Base-by-base conservation (phyloP, 441 rosid genomes). In the Erodium moschatum region DNA sequence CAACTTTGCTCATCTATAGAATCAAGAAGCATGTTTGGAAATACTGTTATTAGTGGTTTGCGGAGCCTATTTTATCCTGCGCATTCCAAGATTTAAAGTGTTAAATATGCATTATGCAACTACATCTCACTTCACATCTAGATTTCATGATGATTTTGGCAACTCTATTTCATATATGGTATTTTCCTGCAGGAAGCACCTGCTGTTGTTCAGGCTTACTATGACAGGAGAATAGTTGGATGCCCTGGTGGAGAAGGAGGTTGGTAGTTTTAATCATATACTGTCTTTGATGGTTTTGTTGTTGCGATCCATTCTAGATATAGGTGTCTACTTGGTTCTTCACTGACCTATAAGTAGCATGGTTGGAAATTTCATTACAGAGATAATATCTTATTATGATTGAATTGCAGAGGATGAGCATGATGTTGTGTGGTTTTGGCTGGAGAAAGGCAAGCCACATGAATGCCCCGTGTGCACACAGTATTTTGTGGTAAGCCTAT, bases 361-460 rank as follows among this genome's bases (percentile, higher is more conserved):
- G 27, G 27, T 24, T 5, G 6, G 9, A 38, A 5, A 38, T 44
- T 44, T 44, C 50, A 44, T 44, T 44, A 44, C 9, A 5, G 9
- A 42, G 1, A 42, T 42, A 9, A 42, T 8, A 10, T 42, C 12
- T 42, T 8, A 8, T 42, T 42, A 8, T 42, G 6, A 42, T 42
- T 42, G 13, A 42, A 48, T 48, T 12, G 16, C 54, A 48, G 54
- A 12, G 15, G 97, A 91, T 33, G 97, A 91, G 74, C 99, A 94
- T 72, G 97, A 94, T 64, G 91, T 90, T 64, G 96, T 91, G 64
- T 94, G 97, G 97, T 94, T 91, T 79, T 89, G 97, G 97, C 86
- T 94, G 82, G 85, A 87, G 86, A 94, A 94, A 79, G 97, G 87
- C 84, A 83, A 85, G 84, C 84, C 90, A 2, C 79, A 81, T 65